phyloP scores from a whole-genome alignment of 805 yeast genomes.

The Peterozyma toletana region DNA sequence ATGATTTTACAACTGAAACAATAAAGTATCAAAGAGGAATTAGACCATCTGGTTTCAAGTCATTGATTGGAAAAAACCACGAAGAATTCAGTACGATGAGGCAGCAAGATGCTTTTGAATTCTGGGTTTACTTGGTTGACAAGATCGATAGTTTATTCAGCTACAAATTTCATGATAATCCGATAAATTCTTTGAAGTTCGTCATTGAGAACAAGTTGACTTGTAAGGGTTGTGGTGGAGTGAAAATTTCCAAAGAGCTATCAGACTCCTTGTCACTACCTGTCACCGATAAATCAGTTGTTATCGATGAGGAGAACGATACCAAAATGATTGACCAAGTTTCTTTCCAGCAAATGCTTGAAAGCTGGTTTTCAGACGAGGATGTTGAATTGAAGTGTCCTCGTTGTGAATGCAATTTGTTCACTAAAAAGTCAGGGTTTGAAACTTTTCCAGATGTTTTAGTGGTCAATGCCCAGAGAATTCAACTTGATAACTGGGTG shows the following conservation, averaged over 20 bases:
- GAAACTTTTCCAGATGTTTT: slow-evolving; percentile 64
- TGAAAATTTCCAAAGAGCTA: slow-evolving; percentile 46
- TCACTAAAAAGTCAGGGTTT: slow-evolving; percentile 40
- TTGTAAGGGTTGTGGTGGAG: slow-evolving; percentile 51
- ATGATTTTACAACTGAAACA: slow-evolving; percentile 29
- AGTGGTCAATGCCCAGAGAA: slow-evolving; percentile 70
- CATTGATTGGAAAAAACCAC: slow-evolving; percentile 70
- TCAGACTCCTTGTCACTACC: slow-evolving; percentile 62
- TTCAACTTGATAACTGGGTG: slow-evolving; percentile 82
- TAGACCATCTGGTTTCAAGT: slow-evolving; percentile 69
- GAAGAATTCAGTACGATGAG: slow-evolving; percentile 77
- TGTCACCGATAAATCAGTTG: slow-evolving; percentile 33
- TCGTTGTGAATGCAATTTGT: slow-evolving; percentile 31
- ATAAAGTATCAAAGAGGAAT: slow-evolving; percentile 66
- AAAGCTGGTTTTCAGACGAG: slow-evolving; percentile 38
- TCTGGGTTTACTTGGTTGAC: slow-evolving; percentile 60
- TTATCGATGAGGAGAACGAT: slow-evolving; percentile 31
- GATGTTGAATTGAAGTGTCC: slow-evolving; percentile 59
- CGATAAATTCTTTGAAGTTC: slow-evolving; percentile 58
- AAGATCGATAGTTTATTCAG: slow-evolving; percentile 40
- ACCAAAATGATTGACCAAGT: slow-evolving; percentile 41
- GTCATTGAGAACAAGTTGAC: slow-evolving; percentile 56
- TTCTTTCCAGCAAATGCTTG: slow-evolving; percentile 42
- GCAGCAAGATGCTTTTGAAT: slow-evolving; percentile 96
- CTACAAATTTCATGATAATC: slow-evolving; percentile 28